Percentiles rank a stretch among this genome's conserved stretches.
Conservation (phyloP, 1,284 basidiomycete genomes). For the Papiliotrema nemorosa region DNA sequence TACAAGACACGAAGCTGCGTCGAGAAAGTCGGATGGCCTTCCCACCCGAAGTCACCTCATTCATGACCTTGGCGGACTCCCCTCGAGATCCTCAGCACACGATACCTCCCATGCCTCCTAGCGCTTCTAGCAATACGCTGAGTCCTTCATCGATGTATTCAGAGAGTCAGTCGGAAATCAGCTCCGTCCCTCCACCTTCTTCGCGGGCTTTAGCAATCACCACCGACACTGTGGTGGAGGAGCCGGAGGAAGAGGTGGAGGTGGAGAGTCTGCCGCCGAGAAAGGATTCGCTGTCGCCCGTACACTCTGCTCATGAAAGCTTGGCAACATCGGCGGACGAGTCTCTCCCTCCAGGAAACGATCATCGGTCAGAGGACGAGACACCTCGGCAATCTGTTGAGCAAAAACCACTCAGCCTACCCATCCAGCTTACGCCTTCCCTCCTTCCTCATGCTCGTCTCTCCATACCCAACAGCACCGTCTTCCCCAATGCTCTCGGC, state of each 20-base stretch:
- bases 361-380: not conserved
- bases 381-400: slow-evolving; percentile 2
- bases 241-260: slow-evolving; percentile 5
- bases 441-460: slow-evolving; percentile 43
- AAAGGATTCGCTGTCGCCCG: slow-evolving; percentile 2
- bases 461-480: slow-evolving; percentile 42
- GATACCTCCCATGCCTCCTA: slow-evolving; percentile 7
- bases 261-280: slow-evolving; percentile 1
- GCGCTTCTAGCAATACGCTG: slow-evolving; percentile 15
- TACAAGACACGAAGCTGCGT: slow-evolving; percentile 19
- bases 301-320: not conserved
- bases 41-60: slow-evolving; percentile 43
- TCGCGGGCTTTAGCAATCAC: slow-evolving; percentile 18
- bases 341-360: not conserved
- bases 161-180: not conserved
- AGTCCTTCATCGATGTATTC: slow-evolving; percentile 28
- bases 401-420: not conserved
- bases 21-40: slow-evolving; percentile 41
- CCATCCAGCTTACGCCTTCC: slow-evolving; percentile 26
- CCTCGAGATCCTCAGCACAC: slow-evolving; percentile 10
- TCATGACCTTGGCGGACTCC: slow-evolving; percentile 39
- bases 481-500: slow-evolving; percentile 42
- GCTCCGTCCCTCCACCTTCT: slow-evolving; percentile 13
- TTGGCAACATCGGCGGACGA: not conserved
- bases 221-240: slow-evolving; percentile 10